These are phyloP conservation scores for Fusarium begoniae DNA, from an alignment of 2,329 filamentous ascomycete species.

Conservation along the genomic window DNA sequence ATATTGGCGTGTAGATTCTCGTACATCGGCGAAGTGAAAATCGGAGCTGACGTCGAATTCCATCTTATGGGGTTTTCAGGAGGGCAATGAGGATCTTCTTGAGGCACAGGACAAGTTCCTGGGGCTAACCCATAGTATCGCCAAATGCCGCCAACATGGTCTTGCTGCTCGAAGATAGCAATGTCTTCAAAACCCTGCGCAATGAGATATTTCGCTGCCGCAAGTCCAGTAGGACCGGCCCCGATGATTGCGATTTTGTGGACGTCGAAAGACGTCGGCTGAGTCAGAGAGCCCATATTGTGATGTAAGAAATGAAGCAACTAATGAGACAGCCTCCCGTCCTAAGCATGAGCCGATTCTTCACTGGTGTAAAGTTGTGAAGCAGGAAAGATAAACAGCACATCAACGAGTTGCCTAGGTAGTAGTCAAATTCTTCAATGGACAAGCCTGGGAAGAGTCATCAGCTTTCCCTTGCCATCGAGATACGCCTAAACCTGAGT, in stretches of 20 bases:
- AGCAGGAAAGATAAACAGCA: neutral
- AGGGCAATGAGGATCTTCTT: conserved; percentile 70
- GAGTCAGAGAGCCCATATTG: conserved; percentile 45
- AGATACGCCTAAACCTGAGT: conserved; percentile 29
- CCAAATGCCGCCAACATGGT: conserved; percentile 84
- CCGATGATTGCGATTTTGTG: conserved; percentile 80
- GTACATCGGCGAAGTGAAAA: conserved; percentile 87
- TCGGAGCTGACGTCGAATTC: conserved; percentile 52
- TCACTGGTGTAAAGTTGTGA: neutral
- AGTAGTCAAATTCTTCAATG: conserved; percentile 9
- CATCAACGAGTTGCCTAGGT: neutral
- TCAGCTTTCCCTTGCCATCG: conserved; percentile 9
- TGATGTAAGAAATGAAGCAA: neutral
- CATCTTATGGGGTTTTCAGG: conserved; percentile 70
- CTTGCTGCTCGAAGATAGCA: conserved; percentile 83
- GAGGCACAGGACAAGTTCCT: conserved; percentile 67
- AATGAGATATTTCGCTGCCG: conserved; percentile 80
- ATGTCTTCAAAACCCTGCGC: conserved; percentile 78
- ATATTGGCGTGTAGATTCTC: conserved; percentile 87
- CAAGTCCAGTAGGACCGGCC: conserved; percentile 81
- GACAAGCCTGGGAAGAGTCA: conserved; percentile 1
- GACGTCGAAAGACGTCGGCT: conserved; percentile 56
- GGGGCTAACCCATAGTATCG: conserved; percentile 70
- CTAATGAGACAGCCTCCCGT: neutral
- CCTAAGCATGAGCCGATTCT: neutral